Percentiles rank a stretch among this genome's conserved stretches.
phyloP scores from a whole-genome alignment of 495 filamentous ascomycete genomes.

The Beverwykella pulmonaria region DNA sequence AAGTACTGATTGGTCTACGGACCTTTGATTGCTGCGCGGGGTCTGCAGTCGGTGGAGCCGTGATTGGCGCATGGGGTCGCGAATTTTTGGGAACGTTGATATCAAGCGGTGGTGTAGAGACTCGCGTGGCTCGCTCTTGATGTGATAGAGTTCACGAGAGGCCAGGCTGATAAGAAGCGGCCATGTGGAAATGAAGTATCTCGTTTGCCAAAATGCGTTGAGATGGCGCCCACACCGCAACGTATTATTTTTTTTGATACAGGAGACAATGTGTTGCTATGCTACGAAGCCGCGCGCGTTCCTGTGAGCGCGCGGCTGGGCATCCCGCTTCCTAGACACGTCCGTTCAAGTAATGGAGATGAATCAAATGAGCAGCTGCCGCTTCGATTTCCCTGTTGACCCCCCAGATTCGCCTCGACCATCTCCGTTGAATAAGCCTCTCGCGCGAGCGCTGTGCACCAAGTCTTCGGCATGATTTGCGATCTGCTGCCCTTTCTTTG shows the following conservation, averaged over 20 bases:
- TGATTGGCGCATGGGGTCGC: constrained; percentile 1
- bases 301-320: not conserved
- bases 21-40: not conserved
- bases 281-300: not conserved
- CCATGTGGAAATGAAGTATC: not conserved
- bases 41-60: not conserved
- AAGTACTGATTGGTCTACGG: not conserved
- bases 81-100: not conserved
- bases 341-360: not conserved
- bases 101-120: not conserved
- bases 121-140: not conserved
- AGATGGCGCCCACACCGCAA: not conserved
- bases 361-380: not conserved
- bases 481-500: not conserved
- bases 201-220: not conserved
- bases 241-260: too few relatives aligned
- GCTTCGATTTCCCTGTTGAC: not conserved
- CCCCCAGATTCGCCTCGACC: not conserved
- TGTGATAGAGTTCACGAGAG: not conserved
- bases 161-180: not conserved
- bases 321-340: not conserved
- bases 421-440: not conserved
- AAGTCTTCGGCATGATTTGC: not conserved
- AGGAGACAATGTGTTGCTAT: not conserved
- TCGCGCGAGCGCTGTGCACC: not conserved